A percentile compares a stretch with the other conserved stretches of the same genome.
Conservation (phyloP, 1,139 yeast species). For the Diutina sp. region DNA sequence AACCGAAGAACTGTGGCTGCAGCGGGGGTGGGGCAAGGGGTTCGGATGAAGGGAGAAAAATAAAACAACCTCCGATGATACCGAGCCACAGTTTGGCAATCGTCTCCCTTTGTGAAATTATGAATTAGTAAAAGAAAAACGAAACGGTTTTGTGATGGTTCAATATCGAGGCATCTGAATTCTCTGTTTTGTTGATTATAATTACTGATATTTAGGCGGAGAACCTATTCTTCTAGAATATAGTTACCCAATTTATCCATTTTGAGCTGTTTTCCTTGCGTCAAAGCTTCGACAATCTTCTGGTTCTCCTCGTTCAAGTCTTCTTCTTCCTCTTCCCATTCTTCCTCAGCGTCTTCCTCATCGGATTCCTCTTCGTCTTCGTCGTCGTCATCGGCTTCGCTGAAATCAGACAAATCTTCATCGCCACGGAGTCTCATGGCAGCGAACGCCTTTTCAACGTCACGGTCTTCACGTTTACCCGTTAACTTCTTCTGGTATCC, state of each 20-base stretch:
- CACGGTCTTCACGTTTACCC: conserved; percentile 26
- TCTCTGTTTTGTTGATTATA: no score
- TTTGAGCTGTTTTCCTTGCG: conserved; percentile 47
- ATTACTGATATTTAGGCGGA: background rate
- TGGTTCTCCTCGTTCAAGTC: conserved; percentile 50
- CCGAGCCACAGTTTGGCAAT: background rate
- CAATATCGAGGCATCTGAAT: no score
- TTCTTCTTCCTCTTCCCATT: conserved; percentile 13
- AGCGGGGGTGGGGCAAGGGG: background rate
- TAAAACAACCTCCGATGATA: no score
- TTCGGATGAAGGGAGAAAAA: no score
- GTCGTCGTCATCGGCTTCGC: conserved; percentile 19
- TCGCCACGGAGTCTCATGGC: conserved; percentile 37
- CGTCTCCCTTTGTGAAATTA: no score
- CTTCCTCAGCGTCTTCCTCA: conserved; percentile 19
- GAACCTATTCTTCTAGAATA: conserved; percentile 31
- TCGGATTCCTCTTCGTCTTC: conserved; percentile 15
- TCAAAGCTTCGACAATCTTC: conserved; percentile 55
- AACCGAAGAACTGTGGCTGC: background rate
- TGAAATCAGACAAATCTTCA: conserved; percentile 18
- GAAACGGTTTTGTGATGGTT: no score
- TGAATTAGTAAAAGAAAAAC: no score
- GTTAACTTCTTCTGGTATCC: conserved; percentile 68
- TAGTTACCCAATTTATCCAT: conserved; percentile 78
- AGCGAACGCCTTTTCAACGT: conserved; percentile 63